Percentiles rank a stretch among this genome's conserved stretches.
These are phyloP conservation scores for Zymoseptoria ardabiliae DNA, from an alignment of 2,329 filamentous ascomycete species.

Conservation along the genomic window DNA sequence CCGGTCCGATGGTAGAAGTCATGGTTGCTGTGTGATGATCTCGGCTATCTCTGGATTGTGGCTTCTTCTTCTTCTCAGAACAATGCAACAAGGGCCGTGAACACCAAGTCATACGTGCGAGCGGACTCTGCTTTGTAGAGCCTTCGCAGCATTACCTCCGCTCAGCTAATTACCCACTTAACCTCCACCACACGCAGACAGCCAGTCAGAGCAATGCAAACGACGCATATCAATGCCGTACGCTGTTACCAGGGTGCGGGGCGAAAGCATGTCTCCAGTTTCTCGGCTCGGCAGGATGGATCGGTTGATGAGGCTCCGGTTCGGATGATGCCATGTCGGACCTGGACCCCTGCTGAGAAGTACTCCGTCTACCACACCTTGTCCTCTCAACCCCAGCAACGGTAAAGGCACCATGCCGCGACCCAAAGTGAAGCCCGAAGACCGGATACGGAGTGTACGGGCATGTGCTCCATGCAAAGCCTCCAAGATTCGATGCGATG, in stretches of 20 bases:
- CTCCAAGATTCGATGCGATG: conserved; percentile 20
- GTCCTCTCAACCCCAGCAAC: background rate
- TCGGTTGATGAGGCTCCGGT: background rate
- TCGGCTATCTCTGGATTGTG: background rate
- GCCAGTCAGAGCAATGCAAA: background rate
- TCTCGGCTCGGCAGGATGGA: background rate
- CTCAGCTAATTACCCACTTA: background rate
- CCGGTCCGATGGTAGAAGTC: conserved; percentile 1
- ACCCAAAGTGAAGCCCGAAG: conserved; percentile 14
- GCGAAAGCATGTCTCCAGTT: background rate
- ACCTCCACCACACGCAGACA: no score
- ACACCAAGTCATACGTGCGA: no score
- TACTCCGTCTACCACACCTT: background rate
- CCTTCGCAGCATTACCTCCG: no score
- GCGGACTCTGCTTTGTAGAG: no score
- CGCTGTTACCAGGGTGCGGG: background rate
- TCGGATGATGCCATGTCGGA: background rate
- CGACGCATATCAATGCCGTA: background rate
- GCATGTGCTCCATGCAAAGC: conserved; percentile 19
- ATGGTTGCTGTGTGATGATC: background rate
- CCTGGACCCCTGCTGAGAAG: background rate
- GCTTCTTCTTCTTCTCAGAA: background rate
- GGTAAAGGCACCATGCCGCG: conserved; percentile 11
- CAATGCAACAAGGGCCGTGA: background rate
- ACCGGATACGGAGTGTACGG: conserved; percentile 14